phyloP scores from a whole-genome alignment of 2,329 filamentous ascomycete genomes.

The Arthrobotrys sphaeroides region DNA sequence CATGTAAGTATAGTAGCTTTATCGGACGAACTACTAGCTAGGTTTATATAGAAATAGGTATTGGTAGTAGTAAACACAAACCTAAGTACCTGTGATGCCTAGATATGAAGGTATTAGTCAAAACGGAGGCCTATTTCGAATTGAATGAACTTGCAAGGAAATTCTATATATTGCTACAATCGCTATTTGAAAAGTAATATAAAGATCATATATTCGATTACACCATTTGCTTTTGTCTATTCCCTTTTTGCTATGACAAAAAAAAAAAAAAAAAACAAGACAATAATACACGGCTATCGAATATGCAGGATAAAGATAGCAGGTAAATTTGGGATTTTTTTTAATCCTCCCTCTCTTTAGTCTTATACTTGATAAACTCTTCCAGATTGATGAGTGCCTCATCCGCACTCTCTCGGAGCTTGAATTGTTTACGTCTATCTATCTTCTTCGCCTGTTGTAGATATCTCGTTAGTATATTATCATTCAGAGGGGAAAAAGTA shows the following conservation, averaged over 20 bases:
- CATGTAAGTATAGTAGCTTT: conserved; percentile 51
- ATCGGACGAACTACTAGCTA: conserved; percentile 19
- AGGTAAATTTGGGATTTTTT: neutral
- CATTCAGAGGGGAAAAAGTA: too few relatives aligned
- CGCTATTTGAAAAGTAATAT: neutral
- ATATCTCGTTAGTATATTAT: neutral
- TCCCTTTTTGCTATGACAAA: conserved; percentile 7
- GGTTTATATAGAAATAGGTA: conserved; percentile 46
- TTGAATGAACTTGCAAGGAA: too few relatives aligned
- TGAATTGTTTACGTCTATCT: conserved; percentile 69
- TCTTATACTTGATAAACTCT: conserved; percentile 73
- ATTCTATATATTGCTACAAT: too few relatives aligned
- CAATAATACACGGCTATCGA: neutral
- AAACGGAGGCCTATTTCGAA: too few relatives aligned
- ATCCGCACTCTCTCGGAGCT: conserved; percentile 70
- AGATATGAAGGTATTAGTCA: too few relatives aligned
- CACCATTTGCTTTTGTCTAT: conserved; percentile 40
- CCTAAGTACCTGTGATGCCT: too few relatives aligned
- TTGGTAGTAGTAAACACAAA: conserved; percentile 4
- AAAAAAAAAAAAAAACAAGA: too few relatives aligned
- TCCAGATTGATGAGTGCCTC: conserved; percentile 70
- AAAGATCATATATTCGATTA: neutral
- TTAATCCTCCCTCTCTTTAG: conserved; percentile 63
- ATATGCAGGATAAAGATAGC: neutral
- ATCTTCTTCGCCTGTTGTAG: conserved; percentile 64